Base-by-base conservation (phyloP, 2,329 filamentous ascomycete species). In the Lecanosticta acicola region DNA sequence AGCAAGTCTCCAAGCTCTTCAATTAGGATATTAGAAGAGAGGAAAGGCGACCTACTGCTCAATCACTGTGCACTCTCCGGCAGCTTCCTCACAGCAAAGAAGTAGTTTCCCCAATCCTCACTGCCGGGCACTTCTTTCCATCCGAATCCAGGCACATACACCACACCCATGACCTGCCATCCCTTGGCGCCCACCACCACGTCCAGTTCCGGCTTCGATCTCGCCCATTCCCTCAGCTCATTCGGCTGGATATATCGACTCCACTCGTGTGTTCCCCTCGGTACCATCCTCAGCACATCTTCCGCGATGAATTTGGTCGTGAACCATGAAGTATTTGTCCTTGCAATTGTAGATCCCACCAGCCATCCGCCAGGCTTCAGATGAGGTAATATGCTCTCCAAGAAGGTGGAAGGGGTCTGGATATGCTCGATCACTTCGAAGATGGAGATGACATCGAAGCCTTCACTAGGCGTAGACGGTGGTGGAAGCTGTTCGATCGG, bases 361-460 rank as follows among this genome's bases (percentile, higher is more conserved):
- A 98, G 72, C 93, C 91, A 98, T 0, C 93, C 93, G 1, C 93
- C 93, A 0, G 91, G 91, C 54, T 80, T 84, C 18, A 98, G 82
- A 57, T 94, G 87, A 1, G 80, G 77, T 33, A 85, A 73, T 50
- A 87, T 83, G 2, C 75, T 73, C 40, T 81, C 74, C 3, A 96
- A 77, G 56, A 96, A 95, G 3, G 79, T 73, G 0, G 80, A 78
- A 0, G 88, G 88, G 17, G 80, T 73, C 45, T 84, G 81, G 48
- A 98, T 85, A 66, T 98, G 93, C 69, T 98, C 93, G 44, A 98
- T 78, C 3, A 98, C 93, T 68, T 98, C 93, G 66, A 97, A 98
- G 4, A 94, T 67, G 1, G 85, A 85, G 8, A 98, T 81, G 1
- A 97, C 69, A 64, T 97, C 89, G 69, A 81, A 93, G 29, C 65